phyloP scores from a whole-genome alignment of 164 flowering plant genomes.

The Tinospora cordifolia region DNA sequence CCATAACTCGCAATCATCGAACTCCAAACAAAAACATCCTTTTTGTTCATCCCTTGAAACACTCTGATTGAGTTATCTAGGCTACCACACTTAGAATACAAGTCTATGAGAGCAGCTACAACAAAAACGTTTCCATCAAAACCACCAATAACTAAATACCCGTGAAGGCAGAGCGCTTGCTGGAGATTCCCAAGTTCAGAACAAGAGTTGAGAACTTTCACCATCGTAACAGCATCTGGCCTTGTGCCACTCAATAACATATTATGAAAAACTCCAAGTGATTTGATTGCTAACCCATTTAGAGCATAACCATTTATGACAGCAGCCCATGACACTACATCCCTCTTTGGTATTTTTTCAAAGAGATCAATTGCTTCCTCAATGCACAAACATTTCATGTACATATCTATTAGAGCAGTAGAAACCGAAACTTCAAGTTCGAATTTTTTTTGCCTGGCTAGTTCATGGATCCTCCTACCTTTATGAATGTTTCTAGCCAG shows the following conservation, averaged over 20 bases:
- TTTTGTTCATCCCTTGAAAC: slow-evolving; percentile 24
- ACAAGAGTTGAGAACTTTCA: slow-evolving; percentile 42
- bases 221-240: slow-evolving; percentile 51
- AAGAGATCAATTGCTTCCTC: slow-evolving; percentile 40
- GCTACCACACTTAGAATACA: slow-evolving; percentile 54
- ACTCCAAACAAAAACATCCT: slow-evolving; percentile 51
- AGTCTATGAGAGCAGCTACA: slow-evolving; percentile 45
- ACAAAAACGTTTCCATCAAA: slow-evolving; percentile 33
- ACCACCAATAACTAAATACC: slow-evolving; percentile 35
- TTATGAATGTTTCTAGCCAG: slow-evolving; percentile 24
- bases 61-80: slow-evolving; percentile 33
- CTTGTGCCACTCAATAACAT: slow-evolving; percentile 32
- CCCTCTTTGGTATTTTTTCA: slow-evolving; percentile 37
- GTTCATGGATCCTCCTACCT: slow-evolving; percentile 44
- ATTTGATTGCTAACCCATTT: slow-evolving; percentile 39
- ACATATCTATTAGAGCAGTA: slow-evolving; percentile 62
- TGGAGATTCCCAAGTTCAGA: slow-evolving; percentile 42
- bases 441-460: slow-evolving; percentile 27
- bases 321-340: slow-evolving; percentile 46
- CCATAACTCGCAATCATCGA: slow-evolving; percentile 50
- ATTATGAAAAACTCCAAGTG: slow-evolving; percentile 31
- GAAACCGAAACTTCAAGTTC: slow-evolving; percentile 38
- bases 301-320: slow-evolving; percentile 42
- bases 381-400: slow-evolving; percentile 49
- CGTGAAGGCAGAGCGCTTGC: slow-evolving; percentile 50